Evolutionary conservation across 2,329 filamentous ascomycete species (phyloP), one percentile per base, ranked within the genome.

Genomic region (Byssothecium circinans): DNA sequence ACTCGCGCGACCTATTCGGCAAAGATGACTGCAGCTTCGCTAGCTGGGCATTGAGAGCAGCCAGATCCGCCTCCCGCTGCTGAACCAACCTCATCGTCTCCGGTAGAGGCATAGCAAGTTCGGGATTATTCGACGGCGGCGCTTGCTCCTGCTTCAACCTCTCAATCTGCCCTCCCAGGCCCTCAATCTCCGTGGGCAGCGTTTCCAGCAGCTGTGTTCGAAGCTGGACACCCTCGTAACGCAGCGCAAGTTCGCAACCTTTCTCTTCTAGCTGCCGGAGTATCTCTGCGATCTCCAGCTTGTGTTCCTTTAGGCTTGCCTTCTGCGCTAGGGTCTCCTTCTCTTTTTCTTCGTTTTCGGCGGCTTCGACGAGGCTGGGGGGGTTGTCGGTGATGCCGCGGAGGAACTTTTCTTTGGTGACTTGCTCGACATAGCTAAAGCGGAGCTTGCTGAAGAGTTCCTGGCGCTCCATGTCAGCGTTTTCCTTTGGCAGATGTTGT

Each of bases 401-500:
- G 45, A 99, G 86, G 71, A 96, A 97, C 65, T 96, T 95, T 71
- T 99, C 94, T 74, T 97, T 99, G 36, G 92, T 97, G 53, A 97
- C 91, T 77, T 97, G 94, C 74, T 99, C 94, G 60, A 96, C 88
- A 73, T 97, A 97, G 56, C 89, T 95, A 77, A 97, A 97, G 60
- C 92, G 89, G 32, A 97, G 81, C 75, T 99, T 97, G 34, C 90
- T 87, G 73, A 97, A 99, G 17, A 97, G 82, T 73, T 96, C 91
- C 74, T 84, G 56, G n/a, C 6, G n/a, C 27, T 15, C 2, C n/a
- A 17, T 8, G 33, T 63, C 23, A 60, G 47, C 20, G 19, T n/a
- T 43, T 17, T 8, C 7, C 4, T 4, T 7, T 33, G 15, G 20
- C 36, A 41, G 10, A 6, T 19, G 19, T 5, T 25, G 10, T 4